phyloP scores from a whole-genome alignment of 2,329 filamentous ascomycete genomes.

The Pyricularia pennisetigena region DNA sequence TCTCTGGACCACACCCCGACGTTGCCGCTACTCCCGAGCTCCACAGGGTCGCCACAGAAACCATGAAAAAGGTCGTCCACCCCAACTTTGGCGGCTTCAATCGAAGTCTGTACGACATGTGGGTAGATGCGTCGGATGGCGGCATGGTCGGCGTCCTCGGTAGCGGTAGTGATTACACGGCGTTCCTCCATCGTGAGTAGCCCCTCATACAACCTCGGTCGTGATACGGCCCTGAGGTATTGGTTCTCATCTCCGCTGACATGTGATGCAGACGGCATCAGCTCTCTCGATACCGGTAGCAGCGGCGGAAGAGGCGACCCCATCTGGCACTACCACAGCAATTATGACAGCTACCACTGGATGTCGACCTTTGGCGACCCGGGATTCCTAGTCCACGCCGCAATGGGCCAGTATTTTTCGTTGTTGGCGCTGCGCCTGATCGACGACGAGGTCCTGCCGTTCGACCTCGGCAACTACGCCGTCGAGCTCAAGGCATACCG shows the following conservation, averaged over 20 bases:
- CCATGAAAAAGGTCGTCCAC: slow-evolving; percentile 46
- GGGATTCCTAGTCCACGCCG: slow-evolving; percentile 48
- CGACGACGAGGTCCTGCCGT: slow-evolving; percentile 25
- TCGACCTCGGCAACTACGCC: slow-evolving; percentile 30
- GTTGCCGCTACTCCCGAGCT: slow-evolving; percentile 5
- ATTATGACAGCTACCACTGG: slow-evolving; percentile 80
- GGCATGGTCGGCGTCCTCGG: slow-evolving; percentile 43
- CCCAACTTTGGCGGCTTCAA: slow-evolving; percentile 46
- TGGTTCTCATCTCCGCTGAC: not conserved
- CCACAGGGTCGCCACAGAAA: slow-evolving; percentile 53
- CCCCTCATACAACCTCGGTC: slow-evolving; percentile 8
- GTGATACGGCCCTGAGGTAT: not conserved
- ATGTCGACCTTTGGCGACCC: slow-evolving; percentile 71
- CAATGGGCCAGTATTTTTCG: slow-evolving; percentile 38
- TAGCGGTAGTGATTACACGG: slow-evolving; percentile 57
- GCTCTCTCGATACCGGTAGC: slow-evolving; percentile 46
- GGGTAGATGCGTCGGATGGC: slow-evolving; percentile 21
- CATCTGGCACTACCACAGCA: slow-evolving; percentile 70
- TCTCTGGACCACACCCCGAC: slow-evolving; percentile 17
- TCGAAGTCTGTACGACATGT: slow-evolving; percentile 28
- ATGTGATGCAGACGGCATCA: slow-evolving; percentile 15
- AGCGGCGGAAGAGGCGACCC: slow-evolving; percentile 22
- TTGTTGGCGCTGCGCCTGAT: slow-evolving; percentile 28
- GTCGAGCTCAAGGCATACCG: slow-evolving; percentile 28
- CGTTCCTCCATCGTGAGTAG: slow-evolving; percentile 52